Base-by-base conservation (phyloP, 257 asterid species). In the Nicotiana otophora region DNA sequence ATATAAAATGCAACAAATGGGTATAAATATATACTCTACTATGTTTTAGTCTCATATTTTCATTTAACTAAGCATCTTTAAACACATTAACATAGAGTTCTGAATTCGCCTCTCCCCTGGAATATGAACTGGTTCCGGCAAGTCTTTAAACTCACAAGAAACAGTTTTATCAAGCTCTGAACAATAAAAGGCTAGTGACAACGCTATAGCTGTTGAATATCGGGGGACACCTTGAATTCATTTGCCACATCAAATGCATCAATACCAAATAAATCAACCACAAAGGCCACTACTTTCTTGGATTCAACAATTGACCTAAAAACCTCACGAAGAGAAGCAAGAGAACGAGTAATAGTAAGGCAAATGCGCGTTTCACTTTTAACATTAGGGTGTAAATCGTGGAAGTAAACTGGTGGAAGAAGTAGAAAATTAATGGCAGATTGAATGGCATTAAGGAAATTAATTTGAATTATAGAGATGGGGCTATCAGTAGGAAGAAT, bases 401-500 rank as follows among this genome's bases (percentile, higher is more conserved):
- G 84, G 42, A 94, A 80, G 77, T n/a, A 82, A 42, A 86, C 86
- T 0, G 92, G 87, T n/a, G 97, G 95, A 33, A 92, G 94, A 80
- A 89, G 86, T 55, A 85, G 4, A 83, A 86, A 81, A 58, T 64
- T 57, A 17, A 91, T 63, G 68, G 84, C 82, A 8, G 84, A 2
- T 6, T 96, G 91, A 69, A 90, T 93, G 68, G 89, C 16, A 53
- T 87, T 84, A 16, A 94, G 91, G 84, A 23, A 84, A 33, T 85
- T 12, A 8, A 60, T 79, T 9, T 91, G 92, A n/a, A 91, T 89
- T 33, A 57, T 23, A 53, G 92, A 83, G 70, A 90, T 88, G 2
- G 93, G 94, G 46, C 93, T 91, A 65, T 82, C 86, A 23, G 86
- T 86, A 0, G 97, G 96, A 77, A 95, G 57, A 82, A 95, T 33